These are phyloP conservation scores for Saitoella complicata DNA, from an alignment of 805 yeast species.

Conservation along the genomic window DNA sequence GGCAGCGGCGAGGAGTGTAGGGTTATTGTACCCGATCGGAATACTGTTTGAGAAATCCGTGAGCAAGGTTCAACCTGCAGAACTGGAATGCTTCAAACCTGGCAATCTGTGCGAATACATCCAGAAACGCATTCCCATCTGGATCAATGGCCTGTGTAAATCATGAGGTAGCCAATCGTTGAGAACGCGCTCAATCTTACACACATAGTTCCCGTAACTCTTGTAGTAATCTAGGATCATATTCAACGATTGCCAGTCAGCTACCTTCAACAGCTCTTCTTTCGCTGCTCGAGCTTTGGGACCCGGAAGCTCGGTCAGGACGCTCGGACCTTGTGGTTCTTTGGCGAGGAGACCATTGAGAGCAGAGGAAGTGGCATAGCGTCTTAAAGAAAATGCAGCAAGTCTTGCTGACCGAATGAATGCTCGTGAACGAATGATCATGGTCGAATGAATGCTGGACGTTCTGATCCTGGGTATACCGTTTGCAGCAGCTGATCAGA, in stretches of 20 bases:
- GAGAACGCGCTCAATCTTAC: no score
- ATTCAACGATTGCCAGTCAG: slow-evolving; percentile 39
- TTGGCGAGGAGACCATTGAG: slow-evolving; percentile 40
- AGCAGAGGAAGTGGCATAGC: no score
- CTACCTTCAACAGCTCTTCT: slow-evolving; percentile 12
- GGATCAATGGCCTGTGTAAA: slow-evolving; percentile 32
- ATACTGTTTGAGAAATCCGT: slow-evolving; percentile 25
- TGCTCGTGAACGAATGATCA: no score
- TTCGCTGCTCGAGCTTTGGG: slow-evolving; percentile 44
- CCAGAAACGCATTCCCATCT: slow-evolving; percentile 62
- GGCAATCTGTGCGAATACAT: slow-evolving; percentile 70
- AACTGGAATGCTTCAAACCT: slow-evolving; percentile 13
- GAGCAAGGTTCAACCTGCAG: no score
- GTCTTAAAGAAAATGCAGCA: no score
- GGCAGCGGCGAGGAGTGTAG: slow-evolving; percentile 53
- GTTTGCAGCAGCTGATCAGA: no score
- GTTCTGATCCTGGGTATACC: no score
- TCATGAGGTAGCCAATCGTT: no score
- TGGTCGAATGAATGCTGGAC: no score
- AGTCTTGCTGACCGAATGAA: no score
- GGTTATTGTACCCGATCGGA: slow-evolving; percentile 75
- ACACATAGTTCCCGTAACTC: slow-evolving; percentile 60
- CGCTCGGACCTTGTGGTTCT: slow-evolving; percentile 61
- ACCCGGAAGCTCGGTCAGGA: slow-evolving; percentile 60
- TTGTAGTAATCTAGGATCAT: slow-evolving; percentile 62